Conservation (phyloP, 495 filamentous ascomycete species). For the Talaromyces ruber region DNA sequence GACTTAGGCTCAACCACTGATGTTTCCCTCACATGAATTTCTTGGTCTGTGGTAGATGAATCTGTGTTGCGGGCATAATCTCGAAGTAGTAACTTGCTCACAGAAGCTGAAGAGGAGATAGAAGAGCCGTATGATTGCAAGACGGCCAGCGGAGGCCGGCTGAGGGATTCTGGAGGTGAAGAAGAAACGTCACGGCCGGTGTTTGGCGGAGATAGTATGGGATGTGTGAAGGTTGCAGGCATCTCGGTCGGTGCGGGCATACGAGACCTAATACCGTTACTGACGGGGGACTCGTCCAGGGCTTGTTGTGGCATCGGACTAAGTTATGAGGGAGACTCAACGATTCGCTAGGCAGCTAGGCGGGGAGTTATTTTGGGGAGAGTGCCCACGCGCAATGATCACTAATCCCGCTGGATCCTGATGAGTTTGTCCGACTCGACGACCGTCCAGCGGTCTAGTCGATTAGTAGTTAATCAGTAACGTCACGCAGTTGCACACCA, state of each 20-base stretch:
- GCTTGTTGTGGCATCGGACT: slow-evolving; percentile 1
- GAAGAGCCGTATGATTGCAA: slow-evolving; percentile 1
- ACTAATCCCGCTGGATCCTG: background rate
- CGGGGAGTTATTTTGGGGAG: background rate
- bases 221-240: slow-evolving; percentile 6
- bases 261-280: background rate
- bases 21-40: slow-evolving; percentile 20
- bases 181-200: slow-evolving; percentile 3
- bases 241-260: slow-evolving; percentile 2
- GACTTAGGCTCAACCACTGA: slow-evolving; percentile 1
- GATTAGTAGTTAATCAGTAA: background rate
- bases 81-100: slow-evolving; percentile 31
- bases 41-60: slow-evolving; percentile 26
- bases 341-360: background rate
- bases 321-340: background rate
- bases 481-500: background rate
- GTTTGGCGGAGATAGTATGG: slow-evolving; percentile 8
- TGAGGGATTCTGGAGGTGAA: background rate
- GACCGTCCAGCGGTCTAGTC: background rate
- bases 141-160: background rate
- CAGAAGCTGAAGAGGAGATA: background rate
- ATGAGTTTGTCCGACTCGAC: background rate
- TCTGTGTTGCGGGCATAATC: slow-evolving; percentile 38
- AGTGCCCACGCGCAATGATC: background rate
- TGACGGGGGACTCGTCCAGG: slow-evolving; percentile 2